These are phyloP conservation scores for Macrophomina pseudophaseolina DNA, from an alignment of 2,329 filamentous ascomycete genomes.

Conservation along the genomic window DNA sequence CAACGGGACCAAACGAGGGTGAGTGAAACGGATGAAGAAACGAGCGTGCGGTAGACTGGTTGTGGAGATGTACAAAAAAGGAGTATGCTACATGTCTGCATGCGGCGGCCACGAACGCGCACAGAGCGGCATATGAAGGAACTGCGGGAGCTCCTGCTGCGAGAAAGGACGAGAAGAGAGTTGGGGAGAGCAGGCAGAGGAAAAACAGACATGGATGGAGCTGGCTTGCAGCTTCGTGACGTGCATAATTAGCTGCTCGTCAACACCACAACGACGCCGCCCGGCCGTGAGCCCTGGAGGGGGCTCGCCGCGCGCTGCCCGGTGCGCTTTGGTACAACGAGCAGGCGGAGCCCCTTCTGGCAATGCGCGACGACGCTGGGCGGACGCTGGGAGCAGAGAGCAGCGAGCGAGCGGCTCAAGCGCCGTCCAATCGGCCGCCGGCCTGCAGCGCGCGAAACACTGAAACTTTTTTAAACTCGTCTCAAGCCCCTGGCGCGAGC, in stretches of 20 bases:
- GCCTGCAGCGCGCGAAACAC: conserved; percentile 20
- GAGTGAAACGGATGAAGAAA: conserved; percentile 36
- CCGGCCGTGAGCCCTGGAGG: background rate
- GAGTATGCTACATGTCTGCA: conserved; percentile 27
- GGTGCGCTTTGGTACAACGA: conserved; percentile 21
- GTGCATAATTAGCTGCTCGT: conserved; percentile 26
- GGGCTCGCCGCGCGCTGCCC: conserved; percentile 20
- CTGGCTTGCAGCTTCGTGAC: conserved; percentile 26
- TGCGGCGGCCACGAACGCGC: conserved; percentile 14
- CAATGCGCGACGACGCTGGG: conserved; percentile 24
- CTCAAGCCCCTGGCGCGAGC: conserved; percentile 25
- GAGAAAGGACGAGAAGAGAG: conserved; percentile 26
- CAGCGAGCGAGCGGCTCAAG: conserved; percentile 25
- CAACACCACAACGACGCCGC: conserved; percentile 21
- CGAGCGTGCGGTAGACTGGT: conserved; percentile 32
- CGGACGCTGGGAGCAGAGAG: conserved; percentile 16
- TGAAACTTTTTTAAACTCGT: conserved; percentile 26
- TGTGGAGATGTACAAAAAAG: conserved; percentile 24
- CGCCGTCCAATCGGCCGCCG: conserved; percentile 20
- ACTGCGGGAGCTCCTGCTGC: conserved; percentile 12
- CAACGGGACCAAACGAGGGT: conserved; percentile 36
- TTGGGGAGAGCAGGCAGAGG: conserved; percentile 19
- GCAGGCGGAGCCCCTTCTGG: conserved; percentile 14
- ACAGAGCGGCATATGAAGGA: conserved; percentile 22
- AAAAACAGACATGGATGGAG: conserved; percentile 28